phyloP scores from a whole-genome alignment of 495 filamentous ascomycete genomes.

The Parmelia sp. region DNA sequence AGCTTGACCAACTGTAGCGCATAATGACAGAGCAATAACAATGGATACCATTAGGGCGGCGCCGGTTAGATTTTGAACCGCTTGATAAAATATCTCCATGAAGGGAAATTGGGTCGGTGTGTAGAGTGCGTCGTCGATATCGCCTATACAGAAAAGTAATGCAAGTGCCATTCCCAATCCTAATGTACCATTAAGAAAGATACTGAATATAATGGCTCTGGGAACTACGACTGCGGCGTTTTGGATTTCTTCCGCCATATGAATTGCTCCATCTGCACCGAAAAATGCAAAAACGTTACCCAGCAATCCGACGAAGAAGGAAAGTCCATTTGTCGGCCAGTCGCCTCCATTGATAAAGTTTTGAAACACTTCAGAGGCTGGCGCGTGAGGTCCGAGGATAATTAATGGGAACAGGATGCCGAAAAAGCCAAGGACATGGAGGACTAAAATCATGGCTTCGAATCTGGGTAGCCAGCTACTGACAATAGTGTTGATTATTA shows the following conservation, averaged over 20 bases:
- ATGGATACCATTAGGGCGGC: constrained; percentile 26
- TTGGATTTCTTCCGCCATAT: constrained; percentile 35
- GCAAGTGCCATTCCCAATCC: constrained; percentile 36
- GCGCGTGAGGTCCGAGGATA: too few species aligned
- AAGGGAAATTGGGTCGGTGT: constrained; percentile 31
- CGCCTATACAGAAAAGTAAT: constrained; percentile 38
- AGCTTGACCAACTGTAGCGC: too few species aligned
- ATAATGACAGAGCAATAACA: neutral
- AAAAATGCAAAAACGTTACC: too few species aligned
- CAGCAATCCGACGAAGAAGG: too few species aligned
- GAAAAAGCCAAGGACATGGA: constrained; percentile 48
- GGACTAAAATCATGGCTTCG: constrained; percentile 40
- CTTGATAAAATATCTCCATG: constrained; percentile 33
- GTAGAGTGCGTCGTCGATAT: constrained; percentile 31
- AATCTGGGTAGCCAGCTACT: constrained; percentile 37
- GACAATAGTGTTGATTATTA: constrained; percentile 37
- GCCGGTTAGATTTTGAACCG: constrained; percentile 23
- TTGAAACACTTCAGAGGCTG: too few species aligned
- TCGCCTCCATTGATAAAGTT: too few species aligned
- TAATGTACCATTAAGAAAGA: constrained; percentile 37
- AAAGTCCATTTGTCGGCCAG: too few species aligned
- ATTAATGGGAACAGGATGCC: too few species aligned
- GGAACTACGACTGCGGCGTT: constrained; percentile 35
- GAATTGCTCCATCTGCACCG: too few species aligned
- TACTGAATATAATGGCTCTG: constrained; percentile 31